Evolutionary conservation across 2,329 filamentous ascomycete species (phyloP), one percentile per base, ranked within the genome.

Genomic region (Colletotrichum tropicale): DNA sequence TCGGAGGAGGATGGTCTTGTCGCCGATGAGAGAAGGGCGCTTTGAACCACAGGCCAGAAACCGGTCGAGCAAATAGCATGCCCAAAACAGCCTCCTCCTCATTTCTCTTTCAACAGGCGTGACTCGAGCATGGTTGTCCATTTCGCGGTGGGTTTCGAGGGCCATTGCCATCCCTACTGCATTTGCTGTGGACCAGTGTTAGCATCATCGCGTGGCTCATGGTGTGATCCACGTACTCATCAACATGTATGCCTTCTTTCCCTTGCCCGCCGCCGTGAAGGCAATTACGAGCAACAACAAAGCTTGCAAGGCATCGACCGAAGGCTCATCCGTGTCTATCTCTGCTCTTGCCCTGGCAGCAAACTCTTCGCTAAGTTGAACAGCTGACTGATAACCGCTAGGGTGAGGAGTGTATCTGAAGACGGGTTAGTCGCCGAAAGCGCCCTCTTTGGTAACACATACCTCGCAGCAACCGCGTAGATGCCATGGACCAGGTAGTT

Each of bases 181-280:
- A 77, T 89, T 94, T 77, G 93, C 94, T 96, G 78, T 28, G 28
- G n/a, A 70, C 56, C 3, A 2, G 36, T 77, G 28, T 77, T 55
- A 77, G 70, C 71, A 7, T 10, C 16, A 28, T 16, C 5, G 43
- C n/a, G n/a, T 32, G 78, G 13, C 34, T 21, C 7, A 7, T 43
- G 24, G 9, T 21, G 21, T 13, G 18, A 5, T 75, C n/a, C 10
- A 80, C 87, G 24, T 92, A 95, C 95, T 91, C 79, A 98, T 88
- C 52, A 96, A 88, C 95, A 98, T 98, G 79, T 96, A 97, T 1
- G 94, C 93, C 84, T 94, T 97, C 85, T 95, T 96, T 18, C 95
- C 94, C 80, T 94, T 93, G 30, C 95, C 95, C 34, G 92, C 89
- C 43, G 95, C 95, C 65, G 93, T 95, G 80, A 93, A 96, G 5